Base-by-base conservation (phyloP, 176 grass and related monocot species). In the Oryza meyeriana region DNA sequence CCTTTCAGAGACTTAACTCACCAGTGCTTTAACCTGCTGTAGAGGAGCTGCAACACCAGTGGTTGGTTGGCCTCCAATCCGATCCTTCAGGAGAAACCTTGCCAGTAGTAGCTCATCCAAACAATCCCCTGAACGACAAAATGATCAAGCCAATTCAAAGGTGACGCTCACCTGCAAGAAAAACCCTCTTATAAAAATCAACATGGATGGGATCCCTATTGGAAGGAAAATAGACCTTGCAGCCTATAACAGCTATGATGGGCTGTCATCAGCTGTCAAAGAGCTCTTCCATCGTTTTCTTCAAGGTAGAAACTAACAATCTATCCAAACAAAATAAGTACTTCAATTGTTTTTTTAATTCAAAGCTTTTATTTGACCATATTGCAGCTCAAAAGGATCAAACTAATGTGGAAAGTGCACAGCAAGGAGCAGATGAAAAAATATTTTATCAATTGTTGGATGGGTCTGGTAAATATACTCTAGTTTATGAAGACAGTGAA, bases 121-220 rank as follows among this genome's bases (percentile, higher is more conserved):
- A 81, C 91, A 90, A 83, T 47, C 74, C 40, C 44, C 70, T 32
- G 80, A 89, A 57, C 78, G 69, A 4, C 83, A 81, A 80, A 89
- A 75, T 48, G 58, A 18, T 16, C 75, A 91, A 79, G 32, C 70
- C 10, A 82, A 75, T 63, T 76, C n/a, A 5, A 94, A 88, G 67
- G 47, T 28, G 14, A 87, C 79, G 12, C 35, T 84, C 64, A 78
- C 70, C 79, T 74, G 65, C 87, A 96, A 86, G 80, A 95, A 93
- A 66, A 77, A 79, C 40, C 74, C 79, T 73, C 85, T 96, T 10
- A 80, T 99, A 29, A 99, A 99, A 85, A 96, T 99, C 73, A 96
- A 99, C 91, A 99, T 99, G 97, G 97, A 99, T 57, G 97, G 97
- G 42, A 90, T 94, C 48, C 93, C 89, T 20, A 99, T 99, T 71